Conservation (phyloP, 306 rosid genomes). For the Trifolium fragiferum region DNA sequence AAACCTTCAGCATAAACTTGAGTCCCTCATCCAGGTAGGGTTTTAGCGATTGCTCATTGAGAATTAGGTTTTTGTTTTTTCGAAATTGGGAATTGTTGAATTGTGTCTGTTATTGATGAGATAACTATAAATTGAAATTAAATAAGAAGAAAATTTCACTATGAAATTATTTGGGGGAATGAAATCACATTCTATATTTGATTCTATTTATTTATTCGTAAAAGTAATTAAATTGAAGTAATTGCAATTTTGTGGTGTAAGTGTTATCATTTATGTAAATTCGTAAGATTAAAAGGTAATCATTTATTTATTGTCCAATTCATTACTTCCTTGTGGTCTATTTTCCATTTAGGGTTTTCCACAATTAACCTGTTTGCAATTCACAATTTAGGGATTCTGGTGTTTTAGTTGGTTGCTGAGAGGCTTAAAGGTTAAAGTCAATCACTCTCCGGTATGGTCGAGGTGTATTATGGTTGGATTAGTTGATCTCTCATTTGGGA, state of each 20-base stretch:
- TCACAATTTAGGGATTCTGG: neutral
- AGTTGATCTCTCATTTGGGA: neutral
- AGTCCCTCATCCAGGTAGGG: slow-evolving; percentile 70
- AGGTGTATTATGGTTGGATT: neutral
- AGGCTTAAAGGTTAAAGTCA: slow-evolving; percentile 9
- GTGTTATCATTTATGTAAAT: neutral
- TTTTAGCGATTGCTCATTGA: slow-evolving; percentile 33
- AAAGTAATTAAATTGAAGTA: neutral
- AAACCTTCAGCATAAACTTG: slow-evolving; percentile 65
- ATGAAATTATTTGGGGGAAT: slow-evolving; percentile 27
- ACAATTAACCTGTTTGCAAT: neutral
- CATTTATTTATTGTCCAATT: slow-evolving; percentile 25
- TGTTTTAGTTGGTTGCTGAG: slow-evolving; percentile 26
- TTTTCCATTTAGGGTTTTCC: slow-evolving; percentile 21
- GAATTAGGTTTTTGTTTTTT: slow-evolving; percentile 3
- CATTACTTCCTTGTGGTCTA: neutral
- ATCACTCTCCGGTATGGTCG: neutral
- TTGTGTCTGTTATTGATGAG: neutral
- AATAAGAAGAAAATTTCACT: slow-evolving; percentile 1
- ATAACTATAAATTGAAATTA: neutral
- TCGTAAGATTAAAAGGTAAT: slow-evolving; percentile 5
- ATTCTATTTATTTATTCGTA: neutral
- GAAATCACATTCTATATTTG: slow-evolving; percentile 5
- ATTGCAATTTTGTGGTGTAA: slow-evolving; percentile 5
- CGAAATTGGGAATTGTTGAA: slow-evolving; percentile 3